Evolutionary conservation across 2,329 filamentous ascomycete genomes (phyloP), one percentile per base, ranked within the genome.

Genomic region (Chrysosporium keratinophilum): DNA sequence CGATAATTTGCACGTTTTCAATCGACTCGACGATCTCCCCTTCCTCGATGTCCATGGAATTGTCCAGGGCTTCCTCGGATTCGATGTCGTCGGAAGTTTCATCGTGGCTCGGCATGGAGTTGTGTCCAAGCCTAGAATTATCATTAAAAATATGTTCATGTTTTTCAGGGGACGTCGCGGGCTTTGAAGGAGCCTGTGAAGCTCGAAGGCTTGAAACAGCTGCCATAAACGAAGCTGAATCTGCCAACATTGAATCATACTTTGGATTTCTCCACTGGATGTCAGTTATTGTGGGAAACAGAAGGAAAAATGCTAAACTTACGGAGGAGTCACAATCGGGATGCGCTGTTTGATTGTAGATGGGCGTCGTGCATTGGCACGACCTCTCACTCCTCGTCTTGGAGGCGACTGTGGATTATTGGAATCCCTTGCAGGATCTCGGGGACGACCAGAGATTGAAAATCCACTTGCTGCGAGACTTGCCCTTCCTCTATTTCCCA

Each of bases 171-270:
- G 28, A 3, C 2, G 15, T 20, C 17, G 34, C 19, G 10, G 35
- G 28, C 15, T 52, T 41, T 41, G 46, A 19, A 41, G 52, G 31
- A 28, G 41, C 41, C 17, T 17, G 40, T 11, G 19, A 11, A 50
- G 44, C 6, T 7, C 11, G 43, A 45, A 47, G 34, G 5, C 5
- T 23, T 15, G 39, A 54, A 42, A 56, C 50, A 40, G 59, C 58
- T 28, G 57, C 59, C 59, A 62, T 54, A 40, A 62, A 62, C 23
- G 54, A 52, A 40, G 54, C 43, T 5, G 58, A 48, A 42, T 54
- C 56, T n/a, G 55, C 55, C 7, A 62, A 39, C 34, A 60, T 35
- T 5, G 42, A 11, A 28, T 57, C 53, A 43, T 56, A 57, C 20
- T 55, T 58, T 50, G 37, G 20, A 45, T 42, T 58, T 48, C 48